phyloP scores from a whole-genome alignment of 73 alveolate species.

The Halteria grandinella region DNA sequence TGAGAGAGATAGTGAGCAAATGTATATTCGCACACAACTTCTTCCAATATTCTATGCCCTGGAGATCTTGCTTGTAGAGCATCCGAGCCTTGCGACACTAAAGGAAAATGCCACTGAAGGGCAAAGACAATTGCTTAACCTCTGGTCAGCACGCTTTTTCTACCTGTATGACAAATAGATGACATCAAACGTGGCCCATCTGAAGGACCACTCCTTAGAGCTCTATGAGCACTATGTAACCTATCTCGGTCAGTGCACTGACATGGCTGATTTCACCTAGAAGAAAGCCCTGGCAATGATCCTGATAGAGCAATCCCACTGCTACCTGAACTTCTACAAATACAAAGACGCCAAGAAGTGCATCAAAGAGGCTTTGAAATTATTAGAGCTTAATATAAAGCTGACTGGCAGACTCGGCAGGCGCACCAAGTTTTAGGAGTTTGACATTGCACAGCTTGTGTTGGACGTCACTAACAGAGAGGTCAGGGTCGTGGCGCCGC shows the following conservation, averaged over 20 bases:
- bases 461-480: constrained; percentile 80
- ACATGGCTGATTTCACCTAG: not conserved
- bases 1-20: constrained; percentile 59
- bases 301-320: constrained; percentile 46
- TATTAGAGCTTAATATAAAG: constrained; percentile 79
- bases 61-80: not conserved
- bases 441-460: constrained; percentile 89
- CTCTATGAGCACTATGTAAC: constrained; percentile 30
- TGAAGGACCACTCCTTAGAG: constrained; percentile 40
- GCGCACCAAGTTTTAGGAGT: constrained; percentile 93
- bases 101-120: not conserved
- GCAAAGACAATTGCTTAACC: not conserved
- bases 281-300: not conserved
- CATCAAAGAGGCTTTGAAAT: constrained; percentile 77
- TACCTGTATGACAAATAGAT: constrained; percentile 32
- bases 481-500: constrained; percentile 39
- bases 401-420: constrained; percentile 96
- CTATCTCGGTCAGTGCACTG: not conserved
- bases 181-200: constrained; percentile 48
- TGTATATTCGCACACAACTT: constrained; percentile 41
- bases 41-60: constrained; percentile 25
- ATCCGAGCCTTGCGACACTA: not conserved
- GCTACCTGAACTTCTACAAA: constrained; percentile 57
- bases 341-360: constrained; percentile 77
- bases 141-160: constrained; percentile 56